Base-by-base conservation (phyloP, 148 eudicot genomes). In the Selenicereus undatus region DNA sequence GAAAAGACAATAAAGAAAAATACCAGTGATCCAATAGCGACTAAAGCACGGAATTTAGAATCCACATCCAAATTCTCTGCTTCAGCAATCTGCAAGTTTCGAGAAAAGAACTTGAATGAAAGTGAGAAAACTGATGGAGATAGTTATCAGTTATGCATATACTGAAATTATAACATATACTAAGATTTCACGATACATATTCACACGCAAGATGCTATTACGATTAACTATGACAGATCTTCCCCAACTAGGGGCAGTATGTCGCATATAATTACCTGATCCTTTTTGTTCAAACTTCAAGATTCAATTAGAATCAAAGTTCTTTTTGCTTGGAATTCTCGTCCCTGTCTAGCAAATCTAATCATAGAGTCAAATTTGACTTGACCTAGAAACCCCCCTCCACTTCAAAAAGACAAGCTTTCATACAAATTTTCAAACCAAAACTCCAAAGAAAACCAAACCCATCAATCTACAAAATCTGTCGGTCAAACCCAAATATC, bases 1-100 rank as follows among this genome's bases (percentile, higher is more conserved):
- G 71, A 43, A 52, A 26, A 71, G 21, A 29, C 62, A 5, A 13
- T 3, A 22, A 45, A 20, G 76, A 10, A 71, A 82, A 42, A 43
- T 90, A 97, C 98, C 95, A 97, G 82, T 52, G 98, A 88, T 76
- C 98, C 99, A 68, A 92, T 89, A 76, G 99, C 93, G 83, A 97
- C 97, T 76, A 97, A 87, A 75, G 94, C 97, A 82, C 97, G 93
- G 66, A 87, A 97, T 79, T 82, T 91, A 71, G 94, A 77, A 78
- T 97, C 99, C 52, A 80, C 83, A 81, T 91, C 95, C 50, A 88
- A 26, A 75, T 81, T 89, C 79, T 91, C 98, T 35, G 82, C 91
- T 90, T 92, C 97, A 8, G 96, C 94, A 79, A 97, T 89, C 99
- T 97, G 84, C 75, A 60, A 84, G 76, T 72, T 39, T 78, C 52